Conservation (phyloP, 2,329 filamentous ascomycete species). For the Colletotrichum lupini region DNA sequence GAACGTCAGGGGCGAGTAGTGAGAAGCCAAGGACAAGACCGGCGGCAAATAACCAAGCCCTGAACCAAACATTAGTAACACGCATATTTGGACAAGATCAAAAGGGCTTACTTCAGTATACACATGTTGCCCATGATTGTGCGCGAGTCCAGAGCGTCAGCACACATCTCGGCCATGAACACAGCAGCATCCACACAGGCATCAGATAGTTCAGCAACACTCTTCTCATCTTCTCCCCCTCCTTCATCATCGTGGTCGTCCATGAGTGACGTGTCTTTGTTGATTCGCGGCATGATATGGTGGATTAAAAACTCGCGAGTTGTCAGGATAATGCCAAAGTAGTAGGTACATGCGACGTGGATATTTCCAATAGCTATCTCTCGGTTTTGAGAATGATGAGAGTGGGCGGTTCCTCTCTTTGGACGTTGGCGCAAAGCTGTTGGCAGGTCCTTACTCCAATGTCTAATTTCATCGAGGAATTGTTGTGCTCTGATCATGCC, state of each 20-base stretch:
- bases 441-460: conserved; percentile 58
- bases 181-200: conserved; percentile 67
- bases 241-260: conserved; percentile 39
- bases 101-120: conserved; percentile 62
- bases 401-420: conserved; percentile 33
- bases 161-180: conserved; percentile 65
- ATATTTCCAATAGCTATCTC: conserved; percentile 59
- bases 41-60: conserved; percentile 58
- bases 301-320: conserved; percentile 67
- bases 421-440: conserved; percentile 41
- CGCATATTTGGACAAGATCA: rapidly evolving
- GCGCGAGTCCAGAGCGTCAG: conserved; percentile 56
- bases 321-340: conserved; percentile 67
- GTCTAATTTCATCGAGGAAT: conserved; percentile 53
- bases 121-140: conserved; percentile 66
- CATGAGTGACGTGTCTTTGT: conserved; percentile 33
- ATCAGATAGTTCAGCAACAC: conserved; percentile 51
- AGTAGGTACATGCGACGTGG: conserved; percentile 68
- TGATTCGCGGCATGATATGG: conserved; percentile 52
- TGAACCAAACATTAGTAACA: neutral
- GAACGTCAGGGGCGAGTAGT: neutral
- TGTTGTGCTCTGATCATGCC: conserved; percentile 49
- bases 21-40: conserved; percentile 65
- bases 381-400: neutral
- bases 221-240: neutral